Conservation (phyloP, 148 eudicot genomes). For the Amaranthus cruentus region DNA sequence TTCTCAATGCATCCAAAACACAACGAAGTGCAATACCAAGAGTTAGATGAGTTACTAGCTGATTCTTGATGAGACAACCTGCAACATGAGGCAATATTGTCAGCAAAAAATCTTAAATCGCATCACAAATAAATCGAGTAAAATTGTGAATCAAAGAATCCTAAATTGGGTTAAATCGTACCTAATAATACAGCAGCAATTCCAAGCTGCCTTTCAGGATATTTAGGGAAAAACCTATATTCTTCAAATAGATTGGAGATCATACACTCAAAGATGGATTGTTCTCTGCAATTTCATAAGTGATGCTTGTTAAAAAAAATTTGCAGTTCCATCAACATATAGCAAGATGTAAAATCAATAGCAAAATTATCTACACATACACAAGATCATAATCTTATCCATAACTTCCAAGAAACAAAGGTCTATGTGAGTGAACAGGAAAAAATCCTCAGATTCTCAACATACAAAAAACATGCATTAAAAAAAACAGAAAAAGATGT, state of each 20-base stretch:
- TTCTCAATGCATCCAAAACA: conserved; percentile 84
- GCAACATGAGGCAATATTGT: conserved; percentile 20
- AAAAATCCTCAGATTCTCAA: neutral
- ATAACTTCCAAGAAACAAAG: neutral
- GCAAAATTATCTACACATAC: neutral
- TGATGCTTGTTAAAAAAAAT: neutral
- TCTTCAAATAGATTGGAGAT: conserved; percentile 88
- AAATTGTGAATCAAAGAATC: neutral
- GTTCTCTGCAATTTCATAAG: conserved; percentile 54
- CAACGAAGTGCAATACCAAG: conserved; percentile 91
- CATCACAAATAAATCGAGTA: neutral
- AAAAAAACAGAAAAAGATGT: neutral
- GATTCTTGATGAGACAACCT: conserved; percentile 90
- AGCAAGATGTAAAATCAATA: neutral
- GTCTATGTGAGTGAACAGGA: neutral
- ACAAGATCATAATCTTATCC: neutral
- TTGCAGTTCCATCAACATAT: neutral
- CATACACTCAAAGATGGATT: conserved; percentile 85
- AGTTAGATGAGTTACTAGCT: conserved; percentile 80
- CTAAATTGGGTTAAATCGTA: conserved; percentile 28
- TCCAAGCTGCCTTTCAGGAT: conserved; percentile 89
- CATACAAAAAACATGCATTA: neutral
- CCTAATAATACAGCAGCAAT: conserved; percentile 86
- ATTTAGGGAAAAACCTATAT: conserved; percentile 82
- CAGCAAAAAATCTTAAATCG: neutral